Evolutionary conservation across 192 early-diverging fungal species (phyloP), one percentile per base, ranked within the genome.

Genomic region (Umbelopsis sp.): DNA sequence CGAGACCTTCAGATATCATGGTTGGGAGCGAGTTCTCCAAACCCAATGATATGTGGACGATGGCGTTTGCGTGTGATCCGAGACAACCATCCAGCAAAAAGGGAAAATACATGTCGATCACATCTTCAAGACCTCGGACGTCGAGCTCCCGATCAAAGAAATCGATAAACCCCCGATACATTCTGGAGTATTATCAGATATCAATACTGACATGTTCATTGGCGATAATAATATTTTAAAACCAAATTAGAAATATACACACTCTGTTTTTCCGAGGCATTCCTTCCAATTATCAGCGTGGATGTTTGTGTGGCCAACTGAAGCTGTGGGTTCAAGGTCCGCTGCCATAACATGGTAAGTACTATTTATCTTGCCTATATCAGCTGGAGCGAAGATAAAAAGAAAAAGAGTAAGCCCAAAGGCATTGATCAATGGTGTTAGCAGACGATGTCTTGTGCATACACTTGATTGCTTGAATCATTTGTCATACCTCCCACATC

Each of bases 101-200:
- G 3, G 56, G 56, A 62, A 62, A 62, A 62, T 62, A 62, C 5
- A 32, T 12, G 10, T 62, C 29, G 31, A 62, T 34, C 17, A 34
- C 56, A 8, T 2, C n/a, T 4, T 62, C 26, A 11, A 34, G 10
- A n/a, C 56, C 56, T 3, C 31, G 26, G 2, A 4, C 2, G 14
- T 11, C 56, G 4, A 62, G 24, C 34, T 62, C 56, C 8, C 56
- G 14, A n/a, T 62, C 56, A 14, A 62, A 62, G 29, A 62, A 62
- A 12, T 62, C 56, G 7, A 62, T 20, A 62, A 34, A 62, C 24
- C 26, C 56, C 56, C 56, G 56, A 62, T 62, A 62, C 56, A 62
- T 29, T 2, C 56, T 62, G 56, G 0, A 29, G 11, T 32, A 62
- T 20, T 1, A 62, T 7, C n/a, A n/a, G n/a, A n/a, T n/a, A n/a